Evolutionary conservation across 768 basidiomycete species (phyloP).

Genomic region (Lentinula edodes): DNA sequence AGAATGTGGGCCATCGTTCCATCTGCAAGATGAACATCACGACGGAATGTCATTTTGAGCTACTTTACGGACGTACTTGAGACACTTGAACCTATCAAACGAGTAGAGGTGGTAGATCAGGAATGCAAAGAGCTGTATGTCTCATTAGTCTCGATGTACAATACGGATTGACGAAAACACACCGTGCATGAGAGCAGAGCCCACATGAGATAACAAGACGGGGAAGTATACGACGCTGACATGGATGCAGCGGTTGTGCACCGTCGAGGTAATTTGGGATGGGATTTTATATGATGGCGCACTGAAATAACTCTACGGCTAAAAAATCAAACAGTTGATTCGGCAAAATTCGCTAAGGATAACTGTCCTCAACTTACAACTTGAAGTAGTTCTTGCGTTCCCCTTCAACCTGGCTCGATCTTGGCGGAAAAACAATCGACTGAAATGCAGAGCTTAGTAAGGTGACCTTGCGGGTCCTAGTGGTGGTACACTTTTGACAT

Average conservation of each 20-base stretch:
- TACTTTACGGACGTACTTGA: conserved; percentile 38
- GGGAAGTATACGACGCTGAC: conserved; percentile 58
- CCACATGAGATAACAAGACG: conserved; percentile 61
- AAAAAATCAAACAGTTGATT: too few relatives aligned
- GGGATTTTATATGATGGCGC: too few relatives aligned
- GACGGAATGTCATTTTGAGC: not conserved
- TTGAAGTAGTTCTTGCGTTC: too few relatives aligned
- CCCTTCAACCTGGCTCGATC: too few relatives aligned
- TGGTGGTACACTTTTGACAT: too few relatives aligned
- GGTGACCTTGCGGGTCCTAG: too few relatives aligned
- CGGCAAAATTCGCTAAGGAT: too few relatives aligned
- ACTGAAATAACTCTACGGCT: too few relatives aligned
- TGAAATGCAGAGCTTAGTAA: too few relatives aligned
- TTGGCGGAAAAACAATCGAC: too few relatives aligned
- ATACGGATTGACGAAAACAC: not conserved
- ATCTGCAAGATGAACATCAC: conserved; percentile 31
- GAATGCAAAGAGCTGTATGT: conserved; percentile 49
- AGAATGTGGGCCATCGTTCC: conserved; percentile 59
- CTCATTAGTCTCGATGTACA: not conserved
- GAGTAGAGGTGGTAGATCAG: conserved; percentile 73
- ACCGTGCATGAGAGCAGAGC: conserved; percentile 48
- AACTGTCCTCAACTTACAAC: too few relatives aligned
- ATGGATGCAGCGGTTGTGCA: not conserved
- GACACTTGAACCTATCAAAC: conserved; percentile 72
- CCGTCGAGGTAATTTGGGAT: too few relatives aligned